Evolutionary conservation across 2,329 filamentous ascomycete species (phyloP), one percentile per base, ranked within the genome.

Genomic region (Periglandula ipomoeae): DNA sequence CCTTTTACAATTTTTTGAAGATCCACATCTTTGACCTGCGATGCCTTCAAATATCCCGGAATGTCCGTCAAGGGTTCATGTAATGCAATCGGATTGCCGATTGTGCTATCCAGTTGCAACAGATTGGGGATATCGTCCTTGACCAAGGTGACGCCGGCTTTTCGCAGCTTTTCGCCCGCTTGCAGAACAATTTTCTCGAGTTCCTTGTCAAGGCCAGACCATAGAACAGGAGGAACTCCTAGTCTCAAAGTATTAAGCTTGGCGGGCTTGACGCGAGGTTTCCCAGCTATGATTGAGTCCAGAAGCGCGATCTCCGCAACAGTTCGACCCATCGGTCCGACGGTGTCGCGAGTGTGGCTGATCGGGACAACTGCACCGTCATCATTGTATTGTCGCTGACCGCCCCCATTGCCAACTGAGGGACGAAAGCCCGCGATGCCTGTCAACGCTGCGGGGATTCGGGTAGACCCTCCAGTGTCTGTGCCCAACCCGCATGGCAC

Each of bases 271-370:
- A 20, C 46, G 6, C 46, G 46, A 8, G 40, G 46, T 4, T 68
- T 57, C 0, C 84, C 83, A 3, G 78, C 76, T 34, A 89, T 86
- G 4, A 75, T 76, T 48, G 81, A 71, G 1, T 88, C 71, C 3
- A 78, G 68, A 52, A 80, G 75, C 0, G 78, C 78, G 0, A 83
- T 82, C 57, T 89, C 85, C 13, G 73, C 73, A 2, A 89, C 78
- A 0, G 76, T 85, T 20, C 78, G 73, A 0, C 78, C 78, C 64
- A 89, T 79, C 0, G 76, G 72, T 0, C 85, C 84, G 0, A 87
- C 70, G 0, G 77, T 82, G 56, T 89, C 85, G 56, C 84, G 80
- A 55, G 80, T 75, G 27, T 74, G 63, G 2, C 74, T 78, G 4
- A 87, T 79, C 0, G 85, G 84, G 10, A 88, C 76, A 1, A 86